Percentiles rank a stretch among this genome's conserved stretches.
These are phyloP conservation scores for Apiotrichum gracile DNA, from an alignment of 1,284 basidiomycete genomes.

Conservation along the genomic window DNA sequence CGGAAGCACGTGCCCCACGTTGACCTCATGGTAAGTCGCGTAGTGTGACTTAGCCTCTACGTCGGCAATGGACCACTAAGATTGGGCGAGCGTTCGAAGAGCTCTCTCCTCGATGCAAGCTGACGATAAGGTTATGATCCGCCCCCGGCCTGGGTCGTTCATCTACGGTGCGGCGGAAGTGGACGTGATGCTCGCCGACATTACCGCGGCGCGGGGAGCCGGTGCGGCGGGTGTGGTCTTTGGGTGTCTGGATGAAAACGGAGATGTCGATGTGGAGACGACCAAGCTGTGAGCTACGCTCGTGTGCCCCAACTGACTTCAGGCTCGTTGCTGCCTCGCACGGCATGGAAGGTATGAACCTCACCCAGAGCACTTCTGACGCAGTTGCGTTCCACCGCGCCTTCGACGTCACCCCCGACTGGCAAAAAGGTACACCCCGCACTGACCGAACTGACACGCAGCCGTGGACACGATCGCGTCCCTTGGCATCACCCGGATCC, in stretches of 20 bases:
- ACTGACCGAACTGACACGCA: constrained; percentile 27
- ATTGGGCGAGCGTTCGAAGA: neutral
- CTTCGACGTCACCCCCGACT: constrained; percentile 64
- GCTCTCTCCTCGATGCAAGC: neutral
- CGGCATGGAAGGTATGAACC: constrained; percentile 57
- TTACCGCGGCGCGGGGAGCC: constrained; percentile 45
- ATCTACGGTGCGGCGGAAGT: constrained; percentile 61
- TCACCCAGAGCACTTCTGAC: neutral
- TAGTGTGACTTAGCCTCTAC: neutral
- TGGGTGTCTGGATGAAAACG: constrained; percentile 58
- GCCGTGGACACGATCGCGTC: constrained; percentile 55
- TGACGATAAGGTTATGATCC: constrained; percentile 61
- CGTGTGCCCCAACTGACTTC: neutral
- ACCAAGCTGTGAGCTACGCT: constrained; percentile 41
- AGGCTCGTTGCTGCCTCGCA: constrained; percentile 55
- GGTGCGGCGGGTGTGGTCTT: constrained; percentile 64
- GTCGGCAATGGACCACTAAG: neutral
- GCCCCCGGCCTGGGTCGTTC: constrained; percentile 70
- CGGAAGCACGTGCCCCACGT: constrained; percentile 51
- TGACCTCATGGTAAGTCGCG: constrained; percentile 59
- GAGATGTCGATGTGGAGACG: constrained; percentile 56
- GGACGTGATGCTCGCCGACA: constrained; percentile 66
- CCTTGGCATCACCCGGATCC: constrained; percentile 64
- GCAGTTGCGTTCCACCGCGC: constrained; percentile 76
- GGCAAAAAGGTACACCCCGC: constrained; percentile 20